Percentiles rank a stretch among this genome's conserved stretches.
Conservation (phyloP, 768 basidiomycete genomes). For the Collybia sordida region DNA sequence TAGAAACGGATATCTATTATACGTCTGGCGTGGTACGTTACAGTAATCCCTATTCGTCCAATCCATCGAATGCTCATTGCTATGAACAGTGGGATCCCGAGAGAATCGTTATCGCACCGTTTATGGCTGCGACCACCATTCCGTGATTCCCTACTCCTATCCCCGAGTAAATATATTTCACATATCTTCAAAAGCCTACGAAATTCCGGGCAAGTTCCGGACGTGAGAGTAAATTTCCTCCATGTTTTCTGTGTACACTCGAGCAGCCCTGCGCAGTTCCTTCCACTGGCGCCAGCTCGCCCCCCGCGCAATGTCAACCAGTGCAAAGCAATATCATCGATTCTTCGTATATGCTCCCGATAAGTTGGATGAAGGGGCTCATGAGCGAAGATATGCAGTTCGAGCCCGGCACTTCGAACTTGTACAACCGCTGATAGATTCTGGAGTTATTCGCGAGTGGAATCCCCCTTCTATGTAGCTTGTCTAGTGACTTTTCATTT, state of each 20-base stretch:
- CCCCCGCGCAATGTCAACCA: constrained; percentile 6
- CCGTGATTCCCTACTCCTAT: constrained; percentile 10
- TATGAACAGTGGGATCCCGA: constrained; percentile 55
- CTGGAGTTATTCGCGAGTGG: constrained; percentile 42
- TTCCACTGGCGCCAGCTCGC: not conserved
- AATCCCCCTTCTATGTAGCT: not conserved
- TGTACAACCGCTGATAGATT: constrained; percentile 33
- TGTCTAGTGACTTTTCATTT: not conserved
- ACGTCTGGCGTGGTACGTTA: constrained; percentile 35
- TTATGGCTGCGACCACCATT: constrained; percentile 34
- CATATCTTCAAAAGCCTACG: not conserved
- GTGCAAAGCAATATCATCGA: constrained; percentile 18
- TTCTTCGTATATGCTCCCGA: constrained; percentile 62
- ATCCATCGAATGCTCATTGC: not conserved
- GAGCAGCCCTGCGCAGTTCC: too few species aligned
- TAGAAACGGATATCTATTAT: constrained; percentile 43
- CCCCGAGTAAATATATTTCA: too few species aligned
- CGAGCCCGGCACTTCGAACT: constrained; percentile 42
- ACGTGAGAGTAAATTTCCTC: not conserved
- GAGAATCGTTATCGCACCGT: constrained; percentile 49
- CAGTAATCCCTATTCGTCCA: constrained; percentile 12
- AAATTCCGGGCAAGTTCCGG: not conserved
- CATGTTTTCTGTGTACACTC: constrained; percentile 2
- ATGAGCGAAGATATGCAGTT: constrained; percentile 44
- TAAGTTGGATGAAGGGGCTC: constrained; percentile 39